Base-by-base conservation (phyloP, 2,329 filamentous ascomycete species). In the Monilinia aucupariae region DNA sequence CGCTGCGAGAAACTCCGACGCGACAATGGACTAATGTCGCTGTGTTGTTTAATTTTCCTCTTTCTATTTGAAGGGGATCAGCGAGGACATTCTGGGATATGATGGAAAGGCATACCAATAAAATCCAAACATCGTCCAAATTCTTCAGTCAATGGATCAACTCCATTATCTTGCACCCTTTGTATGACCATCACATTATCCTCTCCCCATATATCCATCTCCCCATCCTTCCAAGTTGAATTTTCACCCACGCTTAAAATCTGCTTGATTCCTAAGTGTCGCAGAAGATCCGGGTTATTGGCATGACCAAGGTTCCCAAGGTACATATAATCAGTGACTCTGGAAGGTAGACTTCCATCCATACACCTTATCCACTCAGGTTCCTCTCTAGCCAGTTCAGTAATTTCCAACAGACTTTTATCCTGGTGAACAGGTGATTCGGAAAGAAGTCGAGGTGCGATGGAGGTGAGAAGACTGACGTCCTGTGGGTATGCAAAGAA, bases 401-500 rank as follows among this genome's bases (percentile, higher is more conserved):
- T 81, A 32, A 85, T 79, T 20, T 86, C 79, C 2, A 78, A 73
- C 4, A 83, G 75, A 47, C 81, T 79, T 66, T 81, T 80, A 30
- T 79, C 79, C 70, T 66, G 74, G 71, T 61, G 74, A 43, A 73
- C 71, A 0, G 91, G 90, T 0, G 89, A 92, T 64, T 88, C 86
- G 52, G 82, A 81, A 27, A 97, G 79, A 17, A 97, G 80, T 17
- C 89, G 87, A 25, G 86, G 83, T 64, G 93, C 86, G 45, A 97
- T 88, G 5, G 85, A 83, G 1, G 83, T 86, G n/a, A 97, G 77
- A 13, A 97, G 81, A 4, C 88, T 84, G 22, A 97, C 92, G 73
- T 99, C 94, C 0, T 90, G 91, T 1, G 90, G 89, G 70, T 97
- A 97, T 0, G 94, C 92, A 73, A 99, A 99, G 78, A 97, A 97